A percentile compares a stretch with the other conserved stretches of the same genome.
phyloP scores from a whole-genome alignment of 371 early-diverging fungal genomes.

The Mortierella sp. region DNA sequence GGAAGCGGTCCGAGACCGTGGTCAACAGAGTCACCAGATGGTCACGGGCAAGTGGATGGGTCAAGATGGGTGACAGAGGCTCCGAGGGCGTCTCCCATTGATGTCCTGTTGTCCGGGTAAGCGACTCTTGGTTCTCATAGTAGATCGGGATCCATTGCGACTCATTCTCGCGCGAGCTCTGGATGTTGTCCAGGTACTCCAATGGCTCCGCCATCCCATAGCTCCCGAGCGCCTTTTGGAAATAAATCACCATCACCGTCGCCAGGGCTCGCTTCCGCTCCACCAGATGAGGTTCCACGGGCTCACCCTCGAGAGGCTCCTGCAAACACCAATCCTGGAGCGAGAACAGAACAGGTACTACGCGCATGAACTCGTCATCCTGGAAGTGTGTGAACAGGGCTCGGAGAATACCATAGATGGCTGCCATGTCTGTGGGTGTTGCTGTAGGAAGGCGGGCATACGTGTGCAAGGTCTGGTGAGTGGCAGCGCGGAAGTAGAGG shows the following conservation, averaged over 20 bases:
- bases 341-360: slow-evolving; percentile 75
- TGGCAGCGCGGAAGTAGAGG: slow-evolving; percentile 65
- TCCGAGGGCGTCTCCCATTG: slow-evolving; percentile 46
- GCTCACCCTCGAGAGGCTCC: background rate
- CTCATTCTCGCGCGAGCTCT: slow-evolving; percentile 45
- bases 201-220: slow-evolving; percentile 44
- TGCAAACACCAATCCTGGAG: slow-evolving; percentile 64
- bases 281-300: slow-evolving; percentile 50
- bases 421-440: slow-evolving; percentile 72
- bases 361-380: slow-evolving; percentile 72
- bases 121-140: slow-evolving; percentile 52
- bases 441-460: slow-evolving; percentile 65
- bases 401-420: slow-evolving; percentile 67
- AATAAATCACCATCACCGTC: slow-evolving; percentile 63
- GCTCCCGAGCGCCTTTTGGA: slow-evolving; percentile 46
- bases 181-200: slow-evolving; percentile 49
- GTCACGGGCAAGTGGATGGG: slow-evolving; percentile 52
- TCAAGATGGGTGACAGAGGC: slow-evolving; percentile 38
- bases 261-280: slow-evolving; percentile 71
- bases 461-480: slow-evolving; percentile 70
- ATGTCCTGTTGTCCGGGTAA: slow-evolving; percentile 25
- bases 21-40: slow-evolving; percentile 52
- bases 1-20: slow-evolving; percentile 56
- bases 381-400: slow-evolving; percentile 68
- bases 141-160: slow-evolving; percentile 54